Evolutionary conservation across 345 rosid species (phyloP).

Genomic region (Moricandia arvensis): DNA sequence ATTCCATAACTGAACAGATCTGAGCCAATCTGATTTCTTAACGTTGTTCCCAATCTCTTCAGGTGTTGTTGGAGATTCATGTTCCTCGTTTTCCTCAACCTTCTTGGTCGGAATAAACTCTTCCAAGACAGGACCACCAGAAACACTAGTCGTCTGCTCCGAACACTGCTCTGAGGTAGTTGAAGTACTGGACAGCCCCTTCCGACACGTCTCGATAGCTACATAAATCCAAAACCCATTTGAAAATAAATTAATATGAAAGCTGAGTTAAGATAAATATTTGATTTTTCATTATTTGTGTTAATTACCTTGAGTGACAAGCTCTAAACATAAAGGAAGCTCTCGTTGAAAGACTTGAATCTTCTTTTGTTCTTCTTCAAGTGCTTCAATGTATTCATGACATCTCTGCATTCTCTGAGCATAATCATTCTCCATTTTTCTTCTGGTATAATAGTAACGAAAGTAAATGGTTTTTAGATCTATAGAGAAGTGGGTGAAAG

Average conservation of each 20-base stretch:
- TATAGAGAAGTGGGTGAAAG: constrained; percentile 19
- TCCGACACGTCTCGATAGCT: constrained; percentile 82
- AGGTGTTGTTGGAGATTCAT: constrained; percentile 37
- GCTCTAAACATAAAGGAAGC: constrained; percentile 92
- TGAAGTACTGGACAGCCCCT: constrained; percentile 70
- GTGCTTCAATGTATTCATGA: constrained; percentile 62
- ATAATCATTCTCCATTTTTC: constrained; percentile 38
- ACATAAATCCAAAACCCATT: neutral
- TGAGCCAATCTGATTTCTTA: constrained; percentile 94
- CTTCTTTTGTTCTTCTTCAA: constrained; percentile 82
- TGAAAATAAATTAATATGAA: neutral
- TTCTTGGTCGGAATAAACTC: constrained; percentile 87
- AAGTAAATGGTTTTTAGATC: constrained; percentile 8
- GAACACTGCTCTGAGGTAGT: constrained; percentile 63
- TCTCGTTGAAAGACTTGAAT: constrained; percentile 90
- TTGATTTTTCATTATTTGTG: neutral
- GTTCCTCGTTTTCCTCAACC: constrained; percentile 43
- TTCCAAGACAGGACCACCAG: constrained; percentile 63
- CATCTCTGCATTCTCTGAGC: constrained; percentile 60
- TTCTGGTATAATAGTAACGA: neutral
- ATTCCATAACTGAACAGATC: constrained; percentile 96
- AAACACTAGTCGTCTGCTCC: constrained; percentile 73
- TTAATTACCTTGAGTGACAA: constrained; percentile 76
- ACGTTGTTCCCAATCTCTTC: neutral
- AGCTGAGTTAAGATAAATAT: neutral